Evolutionary conservation across 1,139 yeast genomes (phyloP), one percentile per base, ranked within the genome.

Genomic region (Citeromyces siamensis): DNA sequence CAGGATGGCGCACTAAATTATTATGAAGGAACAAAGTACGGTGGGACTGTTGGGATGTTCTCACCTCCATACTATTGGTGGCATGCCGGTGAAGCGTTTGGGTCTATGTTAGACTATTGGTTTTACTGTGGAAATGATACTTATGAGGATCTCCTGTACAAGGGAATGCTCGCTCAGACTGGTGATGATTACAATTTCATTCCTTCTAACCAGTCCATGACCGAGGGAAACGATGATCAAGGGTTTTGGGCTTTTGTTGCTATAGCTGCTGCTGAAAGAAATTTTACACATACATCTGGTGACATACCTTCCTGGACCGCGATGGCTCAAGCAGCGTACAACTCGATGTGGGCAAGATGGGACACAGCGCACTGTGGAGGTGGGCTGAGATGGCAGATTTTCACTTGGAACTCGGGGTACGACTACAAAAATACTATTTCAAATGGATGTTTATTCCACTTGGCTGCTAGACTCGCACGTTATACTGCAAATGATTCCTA

Each of bases 21-120:
- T 58, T 85, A 86, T 53, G 78, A 75, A 35, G 95, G 95, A 31
- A 48, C 59, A 35, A 59, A 69, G 22, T 58, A 64, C 39, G 95
- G 95, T 32, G 82, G 86, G 28, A 70, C 85, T 17, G 60, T 84
- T 33, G 97, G 97, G 37, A 76, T 79, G 90, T 82, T 86, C 55
- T 60, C 80, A 1, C 58, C 62, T 53, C 96, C 96, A 1, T 86
- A 86, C 66, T 88, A 86, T 64, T 88, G 96, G 96, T 86, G 96
- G 96, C 90, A 86, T 61, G 95, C 95, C 26, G 97, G 97, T 51
- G 95, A 94, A 45, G 96, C 94, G 4, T 84, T 86, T 84, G 94
- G 95, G 4, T 68, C 83, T 16, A 64, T 88, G 67, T 58, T 86
- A 34, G 95, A 86, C 55, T 81, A 76, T 55, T 70, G 84, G 60